Percentiles rank a stretch among this genome's conserved stretches.
Evolutionary conservation across 805 yeast genomes (phyloP).

Genomic region (Myxozyma vanderwaltii): DNA sequence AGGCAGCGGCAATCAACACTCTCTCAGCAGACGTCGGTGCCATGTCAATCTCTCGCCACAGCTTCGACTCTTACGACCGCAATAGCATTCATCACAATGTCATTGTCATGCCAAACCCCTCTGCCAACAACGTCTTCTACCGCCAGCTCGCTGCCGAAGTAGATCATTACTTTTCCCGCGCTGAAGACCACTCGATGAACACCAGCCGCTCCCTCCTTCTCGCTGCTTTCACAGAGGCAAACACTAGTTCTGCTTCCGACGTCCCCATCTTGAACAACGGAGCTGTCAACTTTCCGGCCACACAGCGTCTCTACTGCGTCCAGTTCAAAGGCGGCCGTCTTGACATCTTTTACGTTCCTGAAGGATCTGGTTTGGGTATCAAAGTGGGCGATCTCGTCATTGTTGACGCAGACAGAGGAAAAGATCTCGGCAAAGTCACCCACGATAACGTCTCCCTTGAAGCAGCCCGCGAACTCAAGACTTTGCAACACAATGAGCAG

Average conservation of each 20-base stretch:
- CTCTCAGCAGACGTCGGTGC: neutral
- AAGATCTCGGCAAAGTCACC: slow-evolving; percentile 70
- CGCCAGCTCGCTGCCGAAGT: slow-evolving; percentile 17
- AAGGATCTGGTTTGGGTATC: slow-evolving; percentile 43
- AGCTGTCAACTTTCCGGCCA: slow-evolving; percentile 11
- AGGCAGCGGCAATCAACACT: neutral
- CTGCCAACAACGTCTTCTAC: slow-evolving; percentile 9
- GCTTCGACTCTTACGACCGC: neutral
- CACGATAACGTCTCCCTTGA: slow-evolving; percentile 60
- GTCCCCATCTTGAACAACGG: neutral
- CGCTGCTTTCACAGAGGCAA: neutral
- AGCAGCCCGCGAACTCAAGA: slow-evolving; percentile 67
- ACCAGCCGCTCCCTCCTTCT: slow-evolving; percentile 1
- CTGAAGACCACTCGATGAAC: slow-evolving; percentile 14
- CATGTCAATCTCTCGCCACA: neutral
- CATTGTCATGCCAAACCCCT: slow-evolving; percentile 14
- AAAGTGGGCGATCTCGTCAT: slow-evolving; percentile 68
- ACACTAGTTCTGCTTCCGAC: neutral
- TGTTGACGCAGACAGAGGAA: slow-evolving; percentile 83
- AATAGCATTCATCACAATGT: neutral
- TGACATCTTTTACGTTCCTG: slow-evolving; percentile 72
- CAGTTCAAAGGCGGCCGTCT: slow-evolving; percentile 78
- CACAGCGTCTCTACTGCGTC: slow-evolving; percentile 55
- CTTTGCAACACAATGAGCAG: slow-evolving; percentile 69
- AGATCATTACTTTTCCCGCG: slow-evolving; percentile 22